Evolutionary conservation across 148 eudicot species (phyloP), one percentile per base, ranked within the genome.

Genomic region (Rhododendron henanense): DNA sequence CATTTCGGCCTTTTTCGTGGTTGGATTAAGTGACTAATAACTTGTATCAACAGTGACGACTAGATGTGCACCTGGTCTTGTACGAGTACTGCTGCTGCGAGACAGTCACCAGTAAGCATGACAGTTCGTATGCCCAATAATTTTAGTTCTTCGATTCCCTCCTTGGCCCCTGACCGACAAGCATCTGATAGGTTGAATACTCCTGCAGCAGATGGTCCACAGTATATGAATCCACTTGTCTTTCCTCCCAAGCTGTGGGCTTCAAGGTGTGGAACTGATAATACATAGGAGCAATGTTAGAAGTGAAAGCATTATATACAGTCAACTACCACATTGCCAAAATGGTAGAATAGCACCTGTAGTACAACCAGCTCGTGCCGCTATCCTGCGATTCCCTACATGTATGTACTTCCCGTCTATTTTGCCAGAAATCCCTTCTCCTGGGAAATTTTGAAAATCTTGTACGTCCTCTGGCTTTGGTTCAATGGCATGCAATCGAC

Each of bases 341-440:
- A 67, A 10, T 67, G 11, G 15, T 67, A 25, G 74, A 67, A 25
- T 25, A 25, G 33, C 51, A 95, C 99, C 92, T 90, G 81, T 25
- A 51, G 84, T 48, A 83, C 94, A 94, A 10, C 96, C 98, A 15
- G 96, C 96, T 89, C 94, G 88, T 39, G 85, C 78, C 50, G 94
- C 92, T 21, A 97, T 90, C 80, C 92, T 97, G 65, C 79, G 45
- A 85, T 97, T 97, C 41, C 99, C 99, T 19, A 97, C 89, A 85
- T 87, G 93, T 31, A 97, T 88, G n/a, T 86, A 87, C 77, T 92
- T 89, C 10, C 93, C 95, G 78, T 93, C 95, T 65, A 97, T 93
- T 82, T 86, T 92, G 15, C 98, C 99, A 37, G 80, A 91, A 45
- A 97, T 93, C 15, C 99, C 99, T 90, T 97, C 99, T 69, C 99